phyloP scores from a whole-genome alignment of 225 moss, liverwort and hornwort genomes.

The Sphagnum contortum region DNA sequence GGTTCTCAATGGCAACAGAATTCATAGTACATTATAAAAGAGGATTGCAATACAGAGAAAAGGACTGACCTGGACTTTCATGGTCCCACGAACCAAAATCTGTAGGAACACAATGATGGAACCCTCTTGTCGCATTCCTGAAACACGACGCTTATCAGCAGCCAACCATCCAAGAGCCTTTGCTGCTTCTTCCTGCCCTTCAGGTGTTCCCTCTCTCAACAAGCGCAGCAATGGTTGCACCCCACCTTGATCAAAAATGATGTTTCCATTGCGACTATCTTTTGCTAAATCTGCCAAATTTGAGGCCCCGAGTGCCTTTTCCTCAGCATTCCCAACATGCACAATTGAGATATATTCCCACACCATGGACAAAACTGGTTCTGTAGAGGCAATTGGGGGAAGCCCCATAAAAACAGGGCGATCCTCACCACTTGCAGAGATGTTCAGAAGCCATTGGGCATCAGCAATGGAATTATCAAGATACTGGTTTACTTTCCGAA shows the following conservation, averaged over 20 bases:
- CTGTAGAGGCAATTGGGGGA: conserved; percentile 71
- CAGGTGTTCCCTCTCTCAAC: conserved; percentile 58
- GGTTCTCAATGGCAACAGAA: too few species aligned
- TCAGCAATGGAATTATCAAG: conserved; percentile 79
- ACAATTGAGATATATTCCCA: conserved; percentile 85
- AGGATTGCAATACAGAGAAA: too few species aligned
- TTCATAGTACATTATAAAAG: not conserved
- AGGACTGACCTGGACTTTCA: conserved; percentile 70
- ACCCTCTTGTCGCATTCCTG: conserved; percentile 48
- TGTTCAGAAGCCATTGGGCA: conserved; percentile 78
- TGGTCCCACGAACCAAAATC: conserved; percentile 51
- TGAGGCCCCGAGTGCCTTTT: conserved; percentile 49
- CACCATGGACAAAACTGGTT: conserved; percentile 62
- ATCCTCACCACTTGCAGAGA: conserved; percentile 72
- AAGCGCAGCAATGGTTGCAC: conserved; percentile 60
- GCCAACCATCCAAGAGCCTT: conserved; percentile 59
- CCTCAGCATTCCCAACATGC: conserved; percentile 61
- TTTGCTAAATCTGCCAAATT: conserved; percentile 45
- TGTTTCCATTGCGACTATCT: conserved; percentile 66
- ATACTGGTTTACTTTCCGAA: conserved; percentile 43
- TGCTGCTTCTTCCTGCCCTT: conserved; percentile 70
- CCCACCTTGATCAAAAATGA: conserved; percentile 86
- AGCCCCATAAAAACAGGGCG: conserved; percentile 57
- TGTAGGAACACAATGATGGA: conserved; percentile 58
- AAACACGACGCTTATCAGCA: conserved; percentile 52